Base-by-base conservation (phyloP, 441 rosid species). In the Sinapis alba region DNA sequence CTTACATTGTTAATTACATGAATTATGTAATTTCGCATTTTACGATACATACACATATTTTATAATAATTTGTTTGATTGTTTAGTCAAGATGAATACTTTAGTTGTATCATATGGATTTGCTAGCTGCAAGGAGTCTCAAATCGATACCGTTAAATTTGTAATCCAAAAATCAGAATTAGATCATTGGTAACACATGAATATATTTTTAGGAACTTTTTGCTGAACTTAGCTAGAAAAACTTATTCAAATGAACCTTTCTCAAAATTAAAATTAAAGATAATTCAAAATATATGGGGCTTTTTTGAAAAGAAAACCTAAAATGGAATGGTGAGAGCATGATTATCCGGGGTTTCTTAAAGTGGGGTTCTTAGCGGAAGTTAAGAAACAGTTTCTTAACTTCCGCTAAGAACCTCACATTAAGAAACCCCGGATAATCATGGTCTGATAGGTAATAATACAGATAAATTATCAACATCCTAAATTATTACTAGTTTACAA, bases 1-100 rank as follows among this genome's bases (percentile, higher is more conserved):
- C 18, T 34, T 51, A 32, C 26, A 71, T 62, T 57, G 20, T 61
- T n/a, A n/a, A n/a, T 60, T 5, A 61, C 68, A n/a, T 61, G 60
- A 45, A 20, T 28, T 5, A 21, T 61, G 50, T 5, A 21, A n/a
- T n/a, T 28, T 32, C 20, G 9, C 4, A n/a, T 32, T 9, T 57
- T 6, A 45, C 50, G 67, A 13, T 36, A 26, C 28, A 58, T 2
- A 12, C 20, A 38, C 58, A 43, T 45, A 7, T 19, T n/a, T 20
- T 28, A 5, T 50, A 47, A 5, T 50, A 47, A 6, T 16, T 5
- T 45, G 51, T n/a, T 43, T 43, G 18, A 13, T n/a, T n/a, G 16
- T 45, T 47, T 47, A 2, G 54, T 47, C 54, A 47, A 47, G 21
- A 16, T 47, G 54, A 18, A 47, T 71, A 6, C 10, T 20, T 20